These are phyloP conservation scores for Breynia disticha DNA, from an alignment of 441 rosid genomes.

Conservation along the genomic window DNA sequence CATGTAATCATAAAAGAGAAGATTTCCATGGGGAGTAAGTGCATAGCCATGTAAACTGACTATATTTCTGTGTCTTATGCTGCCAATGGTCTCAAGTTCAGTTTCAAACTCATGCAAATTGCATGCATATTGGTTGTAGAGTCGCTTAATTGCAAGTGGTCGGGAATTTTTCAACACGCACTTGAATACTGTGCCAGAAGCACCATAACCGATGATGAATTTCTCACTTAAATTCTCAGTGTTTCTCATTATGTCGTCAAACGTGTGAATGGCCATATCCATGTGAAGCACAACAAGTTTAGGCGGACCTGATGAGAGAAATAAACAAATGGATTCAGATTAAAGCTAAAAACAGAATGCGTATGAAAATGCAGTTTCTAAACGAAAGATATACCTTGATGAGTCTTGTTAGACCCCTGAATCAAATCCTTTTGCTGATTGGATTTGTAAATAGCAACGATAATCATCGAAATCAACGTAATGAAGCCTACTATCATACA, in stretches of 20 bases:
- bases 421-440: conserved; percentile 32
- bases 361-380: neutral
- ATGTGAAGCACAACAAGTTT: conserved; percentile 90
- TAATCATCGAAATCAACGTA: conserved; percentile 37
- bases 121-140: conserved; percentile 54
- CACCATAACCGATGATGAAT: conserved; percentile 75
- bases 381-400: conserved; percentile 27
- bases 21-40: conserved; percentile 64
- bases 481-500: conserved; percentile 60
- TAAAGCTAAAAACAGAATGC: too few relatives aligned
- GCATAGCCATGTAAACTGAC: conserved; percentile 92
- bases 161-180: conserved; percentile 70
- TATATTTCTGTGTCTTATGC: conserved; percentile 83
- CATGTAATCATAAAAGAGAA: conserved; percentile 94
- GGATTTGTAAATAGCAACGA: conserved; percentile 57
- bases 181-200: conserved; percentile 83
- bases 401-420: conserved; percentile 23
- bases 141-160: conserved; percentile 87
- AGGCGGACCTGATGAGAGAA: conserved; percentile 41
- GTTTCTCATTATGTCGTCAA: conserved; percentile 79
- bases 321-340: neutral
- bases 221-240: conserved; percentile 82
- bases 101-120: conserved; percentile 74
- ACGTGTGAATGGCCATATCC: conserved; percentile 90
- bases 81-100: conserved; percentile 88